Evolutionary conservation across 768 basidiomycete genomes (phyloP), one percentile per base, ranked within the genome.

Genomic region (Hypsizygus marmoreus): DNA sequence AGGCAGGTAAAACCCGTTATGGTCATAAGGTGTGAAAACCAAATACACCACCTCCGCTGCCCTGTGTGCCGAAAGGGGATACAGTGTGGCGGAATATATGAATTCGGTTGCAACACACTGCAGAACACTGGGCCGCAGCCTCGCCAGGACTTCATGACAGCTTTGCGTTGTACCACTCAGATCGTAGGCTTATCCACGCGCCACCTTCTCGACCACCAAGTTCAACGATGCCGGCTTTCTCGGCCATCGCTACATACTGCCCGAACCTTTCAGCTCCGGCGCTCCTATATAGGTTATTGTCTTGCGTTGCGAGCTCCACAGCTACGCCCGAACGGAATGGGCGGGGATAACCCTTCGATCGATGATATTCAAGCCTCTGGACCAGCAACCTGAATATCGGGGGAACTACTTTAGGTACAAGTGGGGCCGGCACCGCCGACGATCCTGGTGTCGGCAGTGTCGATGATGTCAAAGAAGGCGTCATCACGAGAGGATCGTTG

Each of bases 241-340:
- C 60, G 10, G 79, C 79, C 43, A 68, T 48, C 7, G 49, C 51
- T 10, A 64, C 40, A 50, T 79, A 81, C 31, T 73, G 66, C 13
- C 60, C 60, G 50, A 79, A 76, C 19, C 57, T 68, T 5, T 64
- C 22, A 4, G 70, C 72, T 1, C 74, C 72, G 8, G 72, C 75
- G 25, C 57, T 56, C 54, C 58, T 53, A 41, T 77, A 79, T 2
- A 69, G 57, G 9, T 1, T 31, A 23, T 50, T 54, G 40, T 57
- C 61, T 25, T 56, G 49, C n/a, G 42, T 53, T 11, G 58, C 49
- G 9, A 81, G 50, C 23, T 59, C 53, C 20, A 57, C 28, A 8
- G 67, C 72, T 8, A 81, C 45, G 1, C 35, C n/a, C 19, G 73
- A 73, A 45, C 76, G 70, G 7, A 68, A 59, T 14, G 67, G 60